A percentile compares a stretch with the other conserved stretches of the same genome.
These are phyloP conservation scores for Cutaneotrichosporon sp. DNA, from an alignment of 1,284 basidiomycete species.

Conservation along the genomic window DNA sequence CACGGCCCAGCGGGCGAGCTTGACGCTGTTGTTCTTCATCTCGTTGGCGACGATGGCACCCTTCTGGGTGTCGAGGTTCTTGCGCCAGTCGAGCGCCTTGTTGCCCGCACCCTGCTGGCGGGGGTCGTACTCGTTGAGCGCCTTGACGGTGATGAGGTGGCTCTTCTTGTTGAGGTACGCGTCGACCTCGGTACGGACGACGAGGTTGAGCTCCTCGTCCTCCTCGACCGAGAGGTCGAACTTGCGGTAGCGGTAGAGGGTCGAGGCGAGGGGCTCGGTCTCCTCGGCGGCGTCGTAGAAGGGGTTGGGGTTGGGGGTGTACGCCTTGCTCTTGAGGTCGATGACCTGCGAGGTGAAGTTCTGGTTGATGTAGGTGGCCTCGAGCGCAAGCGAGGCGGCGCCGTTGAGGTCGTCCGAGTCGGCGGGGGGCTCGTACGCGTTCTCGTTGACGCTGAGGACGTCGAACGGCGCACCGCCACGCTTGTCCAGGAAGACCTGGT, in stretches of 20 bases:
- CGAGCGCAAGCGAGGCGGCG: constrained; percentile 88
- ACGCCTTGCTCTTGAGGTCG: constrained; percentile 61
- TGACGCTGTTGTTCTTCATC: constrained; percentile 99
- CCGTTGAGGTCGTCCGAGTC: constrained; percentile 84
- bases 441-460: constrained; percentile 98
- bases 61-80: constrained; percentile 92
- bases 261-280: constrained; percentile 90
- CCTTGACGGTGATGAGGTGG: constrained; percentile 81
- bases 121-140: constrained; percentile 97
- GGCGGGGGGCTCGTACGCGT: constrained; percentile 91
- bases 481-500: constrained; percentile 96
- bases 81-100: constrained; percentile 90
- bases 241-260: constrained; percentile 93
- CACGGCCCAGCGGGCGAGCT: constrained; percentile 96
- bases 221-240: constrained; percentile 93
- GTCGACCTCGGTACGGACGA: constrained; percentile 96
- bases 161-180: constrained; percentile 69
- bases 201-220: constrained; percentile 80
- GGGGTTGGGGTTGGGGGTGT: constrained; percentile 81
- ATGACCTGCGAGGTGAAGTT: constrained; percentile 98
- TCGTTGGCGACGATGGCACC: constrained; percentile 98
- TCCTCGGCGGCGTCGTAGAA: constrained; percentile 90
- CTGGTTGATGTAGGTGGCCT: constrained; percentile 99
- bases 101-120: constrained; percentile 67
- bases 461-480: constrained; percentile 96